Conservation (phyloP, 176 grass and related monocot genomes). For the Sorghum bicolor region DNA sequence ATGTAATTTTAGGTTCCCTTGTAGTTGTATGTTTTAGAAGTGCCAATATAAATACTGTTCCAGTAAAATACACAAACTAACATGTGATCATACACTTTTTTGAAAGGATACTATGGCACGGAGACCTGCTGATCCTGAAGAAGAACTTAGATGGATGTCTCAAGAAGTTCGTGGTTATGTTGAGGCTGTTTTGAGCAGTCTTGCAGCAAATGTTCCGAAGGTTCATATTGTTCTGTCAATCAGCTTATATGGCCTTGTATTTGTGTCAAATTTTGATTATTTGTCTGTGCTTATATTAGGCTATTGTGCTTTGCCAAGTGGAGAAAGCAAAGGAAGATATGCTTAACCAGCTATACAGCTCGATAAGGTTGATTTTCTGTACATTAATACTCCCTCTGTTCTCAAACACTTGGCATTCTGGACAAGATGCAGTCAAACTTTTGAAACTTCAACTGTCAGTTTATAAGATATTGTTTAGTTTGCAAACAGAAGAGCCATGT, state of each 20-base stretch:
- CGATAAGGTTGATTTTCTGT: constrained; percentile 60
- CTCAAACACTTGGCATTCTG: not conserved
- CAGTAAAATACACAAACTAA: constrained; percentile 16
- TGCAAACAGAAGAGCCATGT: not conserved
- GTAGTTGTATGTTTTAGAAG: constrained; percentile 9
- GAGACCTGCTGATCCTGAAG: constrained; percentile 93
- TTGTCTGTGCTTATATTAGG: constrained; percentile 58
- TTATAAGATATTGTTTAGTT: not conserved
- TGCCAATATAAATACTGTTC: not conserved
- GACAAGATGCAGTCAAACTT: not conserved
- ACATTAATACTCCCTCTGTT: not conserved
- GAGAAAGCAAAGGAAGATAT: constrained; percentile 99
- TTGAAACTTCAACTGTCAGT: not conserved
- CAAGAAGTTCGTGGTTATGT: constrained; percentile 99
- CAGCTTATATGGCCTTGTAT: not conserved
- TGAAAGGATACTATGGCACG: constrained; percentile 69
- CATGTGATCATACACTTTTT: constrained; percentile 27
- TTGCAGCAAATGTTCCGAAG: constrained; percentile 97
- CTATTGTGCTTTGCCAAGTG: constrained; percentile 96
- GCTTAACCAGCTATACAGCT: constrained; percentile 94
- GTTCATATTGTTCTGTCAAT: constrained; percentile 34
- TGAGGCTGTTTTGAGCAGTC: constrained; percentile 94
- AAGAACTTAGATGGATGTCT: constrained; percentile 99
- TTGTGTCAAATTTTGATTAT: not conserved
- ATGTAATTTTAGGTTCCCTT: constrained; percentile 3